phyloP scores from a whole-genome alignment of 2,329 filamentous ascomycete species.

The Trichoderma sp. region DNA sequence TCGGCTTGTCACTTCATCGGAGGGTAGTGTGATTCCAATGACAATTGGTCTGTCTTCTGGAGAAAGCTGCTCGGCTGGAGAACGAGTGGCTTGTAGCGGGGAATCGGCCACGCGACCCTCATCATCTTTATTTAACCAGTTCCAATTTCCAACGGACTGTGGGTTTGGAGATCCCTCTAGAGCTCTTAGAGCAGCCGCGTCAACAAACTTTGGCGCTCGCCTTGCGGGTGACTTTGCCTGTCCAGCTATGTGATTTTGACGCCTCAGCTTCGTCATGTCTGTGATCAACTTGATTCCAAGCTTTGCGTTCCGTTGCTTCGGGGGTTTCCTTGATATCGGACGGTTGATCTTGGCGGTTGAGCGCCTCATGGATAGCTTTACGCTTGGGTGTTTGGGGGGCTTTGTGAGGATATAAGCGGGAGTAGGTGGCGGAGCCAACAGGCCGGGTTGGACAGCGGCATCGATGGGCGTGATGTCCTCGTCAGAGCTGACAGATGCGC shows the following conservation, averaged over 20 bases:
- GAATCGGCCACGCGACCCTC: conserved; percentile 31
- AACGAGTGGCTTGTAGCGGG: conserved; percentile 29
- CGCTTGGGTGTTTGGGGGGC: conserved; percentile 18
- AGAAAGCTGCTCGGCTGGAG: conserved; percentile 51
- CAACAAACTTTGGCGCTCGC: conserved; percentile 49
- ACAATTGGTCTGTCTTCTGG: conserved; percentile 69
- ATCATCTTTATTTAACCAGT: conserved; percentile 49
- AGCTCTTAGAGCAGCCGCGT: conserved; percentile 57
- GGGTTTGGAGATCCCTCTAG: conserved; percentile 55
- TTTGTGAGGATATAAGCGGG: conserved; percentile 21
- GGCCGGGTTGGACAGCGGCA: conserved; percentile 5
- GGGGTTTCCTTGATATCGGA: conserved; percentile 57
- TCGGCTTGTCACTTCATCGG: conserved; percentile 32
- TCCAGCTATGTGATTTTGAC: conserved; percentile 38
- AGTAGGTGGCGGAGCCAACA: conserved; percentile 21
- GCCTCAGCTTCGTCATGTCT: conserved; percentile 57
- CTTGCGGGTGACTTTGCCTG: conserved; percentile 31
- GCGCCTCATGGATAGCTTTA: conserved; percentile 32
- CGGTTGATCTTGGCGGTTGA: conserved; percentile 44
- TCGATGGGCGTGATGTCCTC: conserved; percentile 6
- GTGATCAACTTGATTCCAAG: conserved; percentile 68
- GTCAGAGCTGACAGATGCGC: conserved; percentile 14
- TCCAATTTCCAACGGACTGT: conserved; percentile 55
- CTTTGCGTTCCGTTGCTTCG: conserved; percentile 58
- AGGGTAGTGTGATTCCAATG: conserved; percentile 66